phyloP scores from a whole-genome alignment of 495 filamentous ascomycete genomes.

The Penicillium flavigenum region DNA sequence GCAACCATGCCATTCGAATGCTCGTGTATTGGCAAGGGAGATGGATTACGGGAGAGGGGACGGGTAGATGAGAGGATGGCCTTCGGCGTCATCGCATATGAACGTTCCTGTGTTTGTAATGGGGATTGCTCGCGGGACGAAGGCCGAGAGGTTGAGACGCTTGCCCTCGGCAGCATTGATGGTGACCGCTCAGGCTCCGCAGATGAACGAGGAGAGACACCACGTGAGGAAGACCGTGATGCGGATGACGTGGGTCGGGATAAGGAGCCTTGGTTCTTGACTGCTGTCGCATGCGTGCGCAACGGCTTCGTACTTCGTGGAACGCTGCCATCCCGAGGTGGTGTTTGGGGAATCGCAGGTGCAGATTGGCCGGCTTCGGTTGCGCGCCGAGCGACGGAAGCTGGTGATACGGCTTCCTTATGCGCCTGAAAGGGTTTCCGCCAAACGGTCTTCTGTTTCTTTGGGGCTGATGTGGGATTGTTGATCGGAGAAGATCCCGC shows the following conservation, averaged over 20 bases:
- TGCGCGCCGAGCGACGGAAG: conserved; percentile 35
- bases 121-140: conserved; percentile 42
- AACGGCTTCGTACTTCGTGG: conserved; percentile 38
- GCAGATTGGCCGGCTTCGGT: conserved; percentile 33
- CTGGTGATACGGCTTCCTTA: conserved; percentile 49
- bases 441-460: conserved; percentile 51
- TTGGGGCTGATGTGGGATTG: conserved; percentile 49
- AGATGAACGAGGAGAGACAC: conserved; percentile 30
- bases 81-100: not conserved
- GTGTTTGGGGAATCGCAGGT: conserved; percentile 49
- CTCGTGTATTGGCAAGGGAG: conserved; percentile 33
- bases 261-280: conserved; percentile 38
- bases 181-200: conserved; percentile 30
- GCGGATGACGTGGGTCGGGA: conserved; percentile 35
- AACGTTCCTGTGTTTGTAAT: conserved; percentile 9
- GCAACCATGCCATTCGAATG: conserved; percentile 6
- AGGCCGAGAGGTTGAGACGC: conserved; percentile 28
- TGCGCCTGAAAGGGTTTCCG: conserved; percentile 57
- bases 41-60: conserved; percentile 30
- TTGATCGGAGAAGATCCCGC: conserved; percentile 41
- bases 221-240: conserved; percentile 33
- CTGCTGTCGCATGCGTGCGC: conserved; percentile 41
- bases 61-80: conserved; percentile 6
- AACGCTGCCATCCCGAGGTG: conserved; percentile 42
- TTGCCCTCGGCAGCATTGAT: conserved; percentile 32